Conservation (phyloP, 2,329 filamentous ascomycete species). For the Orbilia oligospora region DNA sequence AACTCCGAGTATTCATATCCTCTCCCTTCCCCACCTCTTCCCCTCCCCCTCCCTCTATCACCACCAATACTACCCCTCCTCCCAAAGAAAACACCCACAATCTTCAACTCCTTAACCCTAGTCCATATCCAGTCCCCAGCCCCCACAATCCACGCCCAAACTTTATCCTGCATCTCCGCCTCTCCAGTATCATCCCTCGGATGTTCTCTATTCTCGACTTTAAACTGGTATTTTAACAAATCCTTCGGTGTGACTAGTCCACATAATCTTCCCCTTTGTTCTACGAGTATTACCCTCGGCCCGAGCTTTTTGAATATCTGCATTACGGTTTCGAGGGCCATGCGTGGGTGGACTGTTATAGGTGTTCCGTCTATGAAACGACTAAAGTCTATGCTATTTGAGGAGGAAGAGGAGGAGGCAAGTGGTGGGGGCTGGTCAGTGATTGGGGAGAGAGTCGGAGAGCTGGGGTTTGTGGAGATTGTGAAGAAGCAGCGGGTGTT, state of each 20-base stretch:
- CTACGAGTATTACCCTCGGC: constrained; percentile 90
- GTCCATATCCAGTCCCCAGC: constrained; percentile 74
- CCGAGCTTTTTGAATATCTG: constrained; percentile 99
- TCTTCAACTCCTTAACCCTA: constrained; percentile 67
- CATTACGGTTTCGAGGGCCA: constrained; percentile 97
- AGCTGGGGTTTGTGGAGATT: constrained; percentile 40
- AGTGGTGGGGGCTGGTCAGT: constrained; percentile 64
- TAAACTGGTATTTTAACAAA: constrained; percentile 97
- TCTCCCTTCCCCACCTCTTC: constrained; percentile 3
- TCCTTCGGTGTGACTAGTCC: constrained; percentile 97
- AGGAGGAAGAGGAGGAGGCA: constrained; percentile 70
- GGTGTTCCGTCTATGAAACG: constrained; percentile 91
- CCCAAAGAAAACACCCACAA: constrained; percentile 65
- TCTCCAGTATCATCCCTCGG: constrained; percentile 73
- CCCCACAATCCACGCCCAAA: constrained; percentile 75
- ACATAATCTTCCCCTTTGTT: constrained; percentile 85
- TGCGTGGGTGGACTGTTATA: constrained; percentile 88
- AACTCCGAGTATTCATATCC: constrained; percentile 27
- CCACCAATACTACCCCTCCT: constrained; percentile 16
- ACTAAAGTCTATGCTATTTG: constrained; percentile 80
- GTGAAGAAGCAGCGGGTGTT: constrained; percentile 81
- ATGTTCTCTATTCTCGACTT: constrained; percentile 88
- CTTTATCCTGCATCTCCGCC: constrained; percentile 74
- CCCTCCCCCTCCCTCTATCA: constrained; percentile 20
- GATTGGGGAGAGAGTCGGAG: constrained; percentile 67